Conservation (phyloP, 2,329 filamentous ascomycete genomes). For the Parastagonospora nodorum region DNA sequence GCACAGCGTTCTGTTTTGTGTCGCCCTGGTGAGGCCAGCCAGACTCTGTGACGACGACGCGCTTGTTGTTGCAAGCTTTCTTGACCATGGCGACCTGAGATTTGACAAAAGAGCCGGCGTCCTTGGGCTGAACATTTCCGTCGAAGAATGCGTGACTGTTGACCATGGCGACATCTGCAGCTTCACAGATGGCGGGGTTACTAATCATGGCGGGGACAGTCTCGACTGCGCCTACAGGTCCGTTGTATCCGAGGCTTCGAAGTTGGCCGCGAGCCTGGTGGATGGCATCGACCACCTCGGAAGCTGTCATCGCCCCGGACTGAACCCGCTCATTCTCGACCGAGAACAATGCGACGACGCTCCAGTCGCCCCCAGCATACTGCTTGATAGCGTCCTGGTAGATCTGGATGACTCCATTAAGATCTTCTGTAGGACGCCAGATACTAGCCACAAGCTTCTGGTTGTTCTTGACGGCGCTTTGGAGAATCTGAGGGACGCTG, state of each 20-base stretch:
- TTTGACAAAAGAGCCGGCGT: slow-evolving; percentile 71
- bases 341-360: slow-evolving; percentile 69
- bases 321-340: slow-evolving; percentile 82
- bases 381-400: slow-evolving; percentile 63
- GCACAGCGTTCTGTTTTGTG: slow-evolving; percentile 70
- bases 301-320: slow-evolving; percentile 55
- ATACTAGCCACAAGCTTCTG: slow-evolving; percentile 78
- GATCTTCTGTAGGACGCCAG: slow-evolving; percentile 43
- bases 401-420: slow-evolving; percentile 59
- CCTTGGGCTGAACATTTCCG: slow-evolving; percentile 59
- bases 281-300: slow-evolving; percentile 64
- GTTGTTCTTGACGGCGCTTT: slow-evolving; percentile 66
- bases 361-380: slow-evolving; percentile 63
- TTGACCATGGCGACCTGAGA: slow-evolving; percentile 58
- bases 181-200: slow-evolving; percentile 71
- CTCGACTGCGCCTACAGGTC: slow-evolving; percentile 79
- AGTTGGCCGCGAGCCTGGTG: slow-evolving; percentile 62
- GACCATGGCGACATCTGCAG: slow-evolving; percentile 77
- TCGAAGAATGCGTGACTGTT: slow-evolving; percentile 90
- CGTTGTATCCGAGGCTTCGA: slow-evolving; percentile 67
- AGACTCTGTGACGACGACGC: slow-evolving; percentile 77
- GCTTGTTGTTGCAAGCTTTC: slow-evolving; percentile 58
- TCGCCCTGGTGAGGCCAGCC: slow-evolving; percentile 79
- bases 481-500: slow-evolving; percentile 67
- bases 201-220: slow-evolving; percentile 71